Base-by-base conservation (phyloP, 768 basidiomycete genomes). In the Tulasnella sp. region DNA sequence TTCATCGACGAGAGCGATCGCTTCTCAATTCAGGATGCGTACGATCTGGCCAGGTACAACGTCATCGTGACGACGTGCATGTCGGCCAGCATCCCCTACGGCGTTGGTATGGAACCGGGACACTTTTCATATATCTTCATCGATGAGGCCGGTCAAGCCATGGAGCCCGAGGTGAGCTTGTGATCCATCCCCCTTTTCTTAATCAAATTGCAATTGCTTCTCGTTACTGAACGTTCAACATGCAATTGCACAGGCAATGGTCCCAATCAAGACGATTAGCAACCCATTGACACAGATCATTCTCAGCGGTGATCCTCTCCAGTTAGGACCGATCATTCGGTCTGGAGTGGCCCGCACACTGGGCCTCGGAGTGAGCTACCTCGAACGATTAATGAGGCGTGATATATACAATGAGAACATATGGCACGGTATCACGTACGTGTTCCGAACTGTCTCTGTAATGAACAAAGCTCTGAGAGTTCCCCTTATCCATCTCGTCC, bases 301-400 rank as follows among this genome's bases (percentile, higher is more conserved):
- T 2, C 71, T 87, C 0, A 78, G 82, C 1, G 84, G 85, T 0
- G 85, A 87, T 64, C 84, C 80, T 0, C 83, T 81, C 68, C 85
- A 86, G 64, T 73, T 86, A 8, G 83, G 85, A 0, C 85, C 85
- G 0, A 79, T 85, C 59, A 77, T 86, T 51, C 74, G 78, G 1
- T 85, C 83, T 0, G 62, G 63, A 1, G 72, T 83, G 42, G 84
- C 83, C 1, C 71, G 75, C 17, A 72, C 73, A 31, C 70, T 86
- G 2, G 82, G 81, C 0, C 67, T 86, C 2, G 78, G 78, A 60
- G 73, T 64, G 21, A 84, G 83, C 61, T 85, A 79, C 60, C 66
- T 86, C 25, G 82, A 84, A 64, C 72, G 85, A 8, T 65, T 82
- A 22, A 81, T 81, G 79, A 65, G 71, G 4, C 71, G 72, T 74